phyloP scores from a whole-genome alignment of 2,329 filamentous ascomycete species.

The Alternaria sp. region DNA sequence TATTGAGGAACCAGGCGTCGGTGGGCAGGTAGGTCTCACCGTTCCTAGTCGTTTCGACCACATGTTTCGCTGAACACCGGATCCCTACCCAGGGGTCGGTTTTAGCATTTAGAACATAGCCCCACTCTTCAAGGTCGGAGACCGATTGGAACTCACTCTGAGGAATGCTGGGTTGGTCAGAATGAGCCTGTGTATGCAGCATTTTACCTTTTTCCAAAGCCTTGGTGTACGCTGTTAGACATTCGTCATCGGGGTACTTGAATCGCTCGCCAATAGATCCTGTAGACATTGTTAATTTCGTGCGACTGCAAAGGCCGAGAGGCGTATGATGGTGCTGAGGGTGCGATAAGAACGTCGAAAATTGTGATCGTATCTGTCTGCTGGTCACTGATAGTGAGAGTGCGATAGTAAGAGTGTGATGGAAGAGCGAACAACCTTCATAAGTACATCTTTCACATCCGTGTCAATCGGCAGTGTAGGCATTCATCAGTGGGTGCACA shows the following conservation, averaged over 20 bases:
- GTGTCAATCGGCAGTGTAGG: background rate
- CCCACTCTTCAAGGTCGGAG: background rate
- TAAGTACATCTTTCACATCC: background rate
- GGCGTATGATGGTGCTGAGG: background rate
- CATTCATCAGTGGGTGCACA: rapidly evolving
- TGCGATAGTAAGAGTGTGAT: background rate
- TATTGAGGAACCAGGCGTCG: background rate
- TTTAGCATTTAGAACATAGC: background rate
- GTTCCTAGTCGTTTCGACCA: background rate
- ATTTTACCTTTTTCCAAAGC: background rate
- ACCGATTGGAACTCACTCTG: background rate
- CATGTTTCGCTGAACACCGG: background rate
- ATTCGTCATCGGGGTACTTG: background rate
- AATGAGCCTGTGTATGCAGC: background rate
- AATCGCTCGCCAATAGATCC: background rate
- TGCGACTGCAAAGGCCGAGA: background rate
- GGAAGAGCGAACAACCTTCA: background rate
- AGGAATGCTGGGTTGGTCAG: background rate
- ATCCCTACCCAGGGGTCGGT: background rate
- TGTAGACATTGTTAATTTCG: background rate
- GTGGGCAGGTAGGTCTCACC: background rate
- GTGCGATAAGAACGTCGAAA: background rate
- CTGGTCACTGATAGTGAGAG: background rate
- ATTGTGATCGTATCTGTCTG: background rate
- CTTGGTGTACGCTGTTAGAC: background rate